phyloP scores from a whole-genome alignment of 176 grass and related monocot genomes.

The Oryza officinalis region DNA sequence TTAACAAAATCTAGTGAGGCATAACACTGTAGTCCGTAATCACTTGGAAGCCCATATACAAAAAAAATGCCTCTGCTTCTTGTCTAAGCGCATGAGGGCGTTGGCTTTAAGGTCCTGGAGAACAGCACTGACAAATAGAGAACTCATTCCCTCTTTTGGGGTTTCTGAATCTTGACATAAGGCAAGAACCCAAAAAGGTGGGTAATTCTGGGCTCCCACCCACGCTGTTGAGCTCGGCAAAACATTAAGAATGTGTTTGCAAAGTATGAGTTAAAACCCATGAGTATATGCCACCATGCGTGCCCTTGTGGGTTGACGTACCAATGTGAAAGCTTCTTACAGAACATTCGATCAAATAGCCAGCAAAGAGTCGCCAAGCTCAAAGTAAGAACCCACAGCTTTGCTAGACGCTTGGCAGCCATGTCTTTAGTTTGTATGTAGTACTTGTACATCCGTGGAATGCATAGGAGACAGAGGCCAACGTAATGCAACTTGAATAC shows the following conservation, averaged over 20 bases:
- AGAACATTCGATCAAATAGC: conserved; percentile 71
- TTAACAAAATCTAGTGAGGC: conserved; percentile 59
- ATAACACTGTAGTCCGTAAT: conserved; percentile 55
- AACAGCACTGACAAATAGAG: conserved; percentile 6
- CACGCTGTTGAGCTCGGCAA: conserved; percentile 77
- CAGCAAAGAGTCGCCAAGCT: conserved; percentile 60
- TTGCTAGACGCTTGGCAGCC: conserved; percentile 71
- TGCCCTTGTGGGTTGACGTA: conserved; percentile 85
- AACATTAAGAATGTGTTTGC: conserved; percentile 93
- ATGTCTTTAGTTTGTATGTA: conserved; percentile 82
- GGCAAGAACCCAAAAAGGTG: conserved; percentile 67
- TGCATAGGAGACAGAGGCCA: conserved; percentile 74
- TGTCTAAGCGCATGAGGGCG: conserved; percentile 5
- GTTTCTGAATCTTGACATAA: conserved; percentile 79
- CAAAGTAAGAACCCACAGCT: conserved; percentile 69
- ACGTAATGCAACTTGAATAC: conserved; percentile 85
- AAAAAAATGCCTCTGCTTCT: conserved; percentile 42
- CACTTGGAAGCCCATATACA: conserved; percentile 62
- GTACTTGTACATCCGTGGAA: conserved; percentile 95
- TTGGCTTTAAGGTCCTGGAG: conserved; percentile 37
- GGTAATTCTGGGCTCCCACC: conserved; percentile 59
- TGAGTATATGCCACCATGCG: conserved; percentile 89
- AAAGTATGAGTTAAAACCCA: conserved; percentile 87
- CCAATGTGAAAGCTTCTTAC: conserved; percentile 76
- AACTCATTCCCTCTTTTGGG: conserved; percentile 67